Base-by-base conservation (phyloP, 2,329 filamentous ascomycete genomes). In the Xylariaceae sp. region DNA sequence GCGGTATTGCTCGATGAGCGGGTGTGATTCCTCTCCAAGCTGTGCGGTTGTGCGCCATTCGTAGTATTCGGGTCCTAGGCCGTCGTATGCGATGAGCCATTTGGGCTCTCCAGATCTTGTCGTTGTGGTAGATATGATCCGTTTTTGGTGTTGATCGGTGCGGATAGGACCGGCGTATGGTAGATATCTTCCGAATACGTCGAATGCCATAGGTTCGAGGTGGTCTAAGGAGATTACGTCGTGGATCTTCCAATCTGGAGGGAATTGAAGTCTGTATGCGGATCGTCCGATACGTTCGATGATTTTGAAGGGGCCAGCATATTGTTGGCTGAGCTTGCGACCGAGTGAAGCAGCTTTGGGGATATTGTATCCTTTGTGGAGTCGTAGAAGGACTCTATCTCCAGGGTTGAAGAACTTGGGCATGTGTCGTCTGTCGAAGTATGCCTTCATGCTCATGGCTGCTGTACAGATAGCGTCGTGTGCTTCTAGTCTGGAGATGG, bases 341-440 rank as follows among this genome's bases (percentile, higher is more conserved):
- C 56, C 56, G 1, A 53, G 2, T 0, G 13, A 9, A 1, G 56
- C 50, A 1, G 56, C 15, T 7, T 30, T 37, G 1, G 56, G 56
- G 42, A 58, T 53, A 5, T 8, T 39, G 15, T 58, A 58, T 2
- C 56, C 56, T 35, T 57, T 57, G n/a, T 57, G 55, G 4, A 57
- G 35, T 2, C 55, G 55, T 4, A 57, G 17, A 2, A 53, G 13
- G 7, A 58, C 56, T 7, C 30, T 1, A 10, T 58, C 56, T 6
- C 56, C 50, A 5, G 39, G 50, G 15, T 58, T 37, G 30, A 53
- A 58, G 50, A 53, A 58, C 15, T n/a, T 30, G 3, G 56, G 56
- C 2, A 34, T 39, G 34, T 53, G 42, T 10, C 50, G 37, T 13
- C 37, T 2, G 13, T 57, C 55, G 37, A 37, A 57, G 4, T 51